Evolutionary conservation across 2,329 filamentous ascomycete genomes (phyloP).

Genomic region (Lachnellula hyalina): DNA sequence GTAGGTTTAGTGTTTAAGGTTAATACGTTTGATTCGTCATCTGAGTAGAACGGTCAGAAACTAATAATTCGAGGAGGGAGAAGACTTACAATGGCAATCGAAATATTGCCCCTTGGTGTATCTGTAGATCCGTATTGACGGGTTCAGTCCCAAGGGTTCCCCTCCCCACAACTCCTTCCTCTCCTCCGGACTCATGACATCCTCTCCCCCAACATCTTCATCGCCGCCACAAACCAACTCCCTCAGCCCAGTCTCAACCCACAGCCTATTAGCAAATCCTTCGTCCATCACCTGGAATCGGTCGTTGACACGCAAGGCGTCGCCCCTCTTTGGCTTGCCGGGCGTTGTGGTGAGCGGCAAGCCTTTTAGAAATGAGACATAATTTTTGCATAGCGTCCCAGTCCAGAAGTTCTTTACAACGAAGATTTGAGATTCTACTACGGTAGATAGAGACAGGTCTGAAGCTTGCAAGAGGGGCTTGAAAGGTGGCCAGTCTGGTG

Average conservation of each 20-base stretch:
- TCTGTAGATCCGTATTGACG: conserved; percentile 84
- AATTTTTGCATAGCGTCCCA: conserved; percentile 55
- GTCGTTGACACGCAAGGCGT: conserved; percentile 78
- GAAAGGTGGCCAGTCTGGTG: conserved; percentile 43
- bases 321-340: conserved; percentile 58
- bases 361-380: conserved; percentile 54
- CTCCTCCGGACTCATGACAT: conserved; percentile 20
- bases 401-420: conserved; percentile 60
- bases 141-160: conserved; percentile 75
- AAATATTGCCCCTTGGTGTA: conserved; percentile 87
- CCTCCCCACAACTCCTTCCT: conserved; percentile 53
- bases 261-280: conserved; percentile 67
- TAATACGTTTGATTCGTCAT: conserved; percentile 81
- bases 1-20: conserved; percentile 44
- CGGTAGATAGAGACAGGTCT: conserved; percentile 48
- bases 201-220: conserved; percentile 22
- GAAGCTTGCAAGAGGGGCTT: conserved; percentile 49
- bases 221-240: conserved; percentile 36
- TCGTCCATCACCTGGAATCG: conserved; percentile 78
- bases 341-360: conserved; percentile 61
- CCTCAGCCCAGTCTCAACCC: conserved; percentile 70
- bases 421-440: conserved; percentile 57
- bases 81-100: conserved; percentile 75
- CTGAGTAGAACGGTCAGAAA: conserved; percentile 38
- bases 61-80: neutral